Evolutionary conservation across 2,329 filamentous ascomycete species (phyloP).

Genomic region (Fusarium beomiforme): DNA sequence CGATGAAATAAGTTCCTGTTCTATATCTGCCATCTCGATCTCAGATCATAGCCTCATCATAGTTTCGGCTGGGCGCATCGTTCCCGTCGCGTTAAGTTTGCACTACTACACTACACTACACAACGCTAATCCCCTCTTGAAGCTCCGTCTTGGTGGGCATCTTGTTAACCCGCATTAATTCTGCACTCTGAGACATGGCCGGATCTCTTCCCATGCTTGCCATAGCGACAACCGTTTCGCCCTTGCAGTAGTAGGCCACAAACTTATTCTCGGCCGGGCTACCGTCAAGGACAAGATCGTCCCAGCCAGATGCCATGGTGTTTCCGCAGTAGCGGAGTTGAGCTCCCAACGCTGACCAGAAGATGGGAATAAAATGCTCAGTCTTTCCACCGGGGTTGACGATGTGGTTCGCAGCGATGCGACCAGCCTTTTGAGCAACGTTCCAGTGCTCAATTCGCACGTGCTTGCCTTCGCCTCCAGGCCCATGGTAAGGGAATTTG

Average conservation of each 20-base stretch:
- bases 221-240: constrained; percentile 87
- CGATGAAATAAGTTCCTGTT: constrained; percentile 24
- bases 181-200: constrained; percentile 81
- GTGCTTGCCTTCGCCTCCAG: constrained; percentile 77
- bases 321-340: constrained; percentile 96
- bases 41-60: constrained; percentile 4
- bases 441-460: constrained; percentile 98
- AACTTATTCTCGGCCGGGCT: constrained; percentile 83
- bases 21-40: constrained; percentile 26
- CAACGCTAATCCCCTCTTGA: constrained; percentile 66
- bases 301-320: constrained; percentile 76
- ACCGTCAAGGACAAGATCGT: constrained; percentile 84
- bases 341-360: constrained; percentile 92
- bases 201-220: constrained; percentile 93
- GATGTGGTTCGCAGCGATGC: constrained; percentile 81
- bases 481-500: constrained; percentile 92
- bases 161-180: constrained; percentile 83
- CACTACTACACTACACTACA: too few relatives aligned
- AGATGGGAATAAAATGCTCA: constrained; percentile 87
- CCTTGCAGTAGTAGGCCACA: constrained; percentile 87
- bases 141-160: constrained; percentile 88
- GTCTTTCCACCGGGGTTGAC: constrained; percentile 68
- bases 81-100: constrained; percentile 47
- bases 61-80: neutral
- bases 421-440: constrained; percentile 92